A percentile compares a stretch with the other conserved stretches of the same genome.
phyloP scores from a whole-genome alignment of 2,329 filamentous ascomycete species.

The Monosporascus sp. region DNA sequence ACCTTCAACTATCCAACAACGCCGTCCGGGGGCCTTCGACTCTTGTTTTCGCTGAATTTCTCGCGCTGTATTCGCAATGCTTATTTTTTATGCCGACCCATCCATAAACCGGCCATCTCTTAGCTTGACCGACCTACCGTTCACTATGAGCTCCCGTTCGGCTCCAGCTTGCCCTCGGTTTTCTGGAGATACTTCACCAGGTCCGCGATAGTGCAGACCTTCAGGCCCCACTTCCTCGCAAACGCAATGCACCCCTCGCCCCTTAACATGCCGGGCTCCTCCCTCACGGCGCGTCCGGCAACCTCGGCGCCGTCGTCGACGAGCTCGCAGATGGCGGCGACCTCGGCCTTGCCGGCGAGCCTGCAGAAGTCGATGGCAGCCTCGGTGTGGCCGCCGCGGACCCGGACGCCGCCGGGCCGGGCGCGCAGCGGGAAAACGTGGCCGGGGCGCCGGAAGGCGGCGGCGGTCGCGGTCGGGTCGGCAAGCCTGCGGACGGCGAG shows the following conservation, averaged over 20 bases:
- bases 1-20: neutral
- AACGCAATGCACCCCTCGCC: constrained; percentile 84
- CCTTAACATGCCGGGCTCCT: constrained; percentile 81
- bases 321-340: constrained; percentile 84
- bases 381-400: constrained; percentile 84
- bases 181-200: constrained; percentile 75
- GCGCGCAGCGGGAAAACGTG: constrained; percentile 86
- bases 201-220: constrained; percentile 93
- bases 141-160: constrained; percentile 33
- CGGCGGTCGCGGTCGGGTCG: constrained; percentile 50
- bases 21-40: neutral
- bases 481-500: constrained; percentile 77
- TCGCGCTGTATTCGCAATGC: too few species aligned
- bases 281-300: constrained; percentile 59
- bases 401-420: constrained; percentile 71
- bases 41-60: too few species aligned
- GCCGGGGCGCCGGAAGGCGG: constrained; percentile 73
- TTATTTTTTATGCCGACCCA: neutral
- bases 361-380: constrained; percentile 87
- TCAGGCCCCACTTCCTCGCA: constrained; percentile 81
- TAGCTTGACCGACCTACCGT: too few species aligned
- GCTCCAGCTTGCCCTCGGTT: constrained; percentile 57
- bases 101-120: constrained; percentile 2
- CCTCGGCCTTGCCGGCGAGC: constrained; percentile 70
- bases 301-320: constrained; percentile 79